These are phyloP conservation scores for Rhipidocladum racemiflorum DNA, from an alignment of 176 grass and related monocot genomes.

Conservation along the genomic window DNA sequence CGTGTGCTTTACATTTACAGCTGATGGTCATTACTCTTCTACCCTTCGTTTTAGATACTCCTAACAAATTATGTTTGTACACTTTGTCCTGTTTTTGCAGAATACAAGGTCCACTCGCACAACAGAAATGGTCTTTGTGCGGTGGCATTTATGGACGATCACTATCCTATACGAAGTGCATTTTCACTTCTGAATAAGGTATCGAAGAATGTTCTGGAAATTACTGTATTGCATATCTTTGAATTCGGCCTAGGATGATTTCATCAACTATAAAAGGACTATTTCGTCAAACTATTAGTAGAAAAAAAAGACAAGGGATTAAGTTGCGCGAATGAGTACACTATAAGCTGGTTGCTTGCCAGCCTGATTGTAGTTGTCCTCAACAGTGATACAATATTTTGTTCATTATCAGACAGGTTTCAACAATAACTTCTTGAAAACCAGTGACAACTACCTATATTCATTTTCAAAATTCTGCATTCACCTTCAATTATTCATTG, in stretches of 20 bases:
- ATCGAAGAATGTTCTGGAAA: not conserved
- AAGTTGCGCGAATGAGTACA: not conserved
- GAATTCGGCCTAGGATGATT: not conserved
- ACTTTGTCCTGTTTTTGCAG: slow-evolving; percentile 46
- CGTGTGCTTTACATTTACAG: not conserved
- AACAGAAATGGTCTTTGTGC: slow-evolving; percentile 80
- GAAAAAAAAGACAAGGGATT: not conserved
- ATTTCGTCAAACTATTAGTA: not conserved
- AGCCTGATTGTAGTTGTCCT: not conserved
- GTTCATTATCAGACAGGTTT: not conserved
- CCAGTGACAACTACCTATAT: not conserved
- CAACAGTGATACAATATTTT: not conserved
- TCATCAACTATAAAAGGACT: not conserved
- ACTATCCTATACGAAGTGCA: slow-evolving; percentile 90
- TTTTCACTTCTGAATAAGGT: slow-evolving; percentile 95
- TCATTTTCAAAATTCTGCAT: not conserved
- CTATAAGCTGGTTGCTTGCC: not conserved
- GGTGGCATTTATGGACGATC: slow-evolving; percentile 93
- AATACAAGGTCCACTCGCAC: slow-evolving; percentile 91
- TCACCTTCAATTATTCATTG: not conserved
- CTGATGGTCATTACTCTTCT: not conserved
- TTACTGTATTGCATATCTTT: not conserved
- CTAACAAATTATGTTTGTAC: not conserved
- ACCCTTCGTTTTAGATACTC: not conserved
- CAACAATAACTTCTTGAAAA: not conserved